Conservation (phyloP, 257 asterid genomes). For the Solanum pennellii region DNA sequence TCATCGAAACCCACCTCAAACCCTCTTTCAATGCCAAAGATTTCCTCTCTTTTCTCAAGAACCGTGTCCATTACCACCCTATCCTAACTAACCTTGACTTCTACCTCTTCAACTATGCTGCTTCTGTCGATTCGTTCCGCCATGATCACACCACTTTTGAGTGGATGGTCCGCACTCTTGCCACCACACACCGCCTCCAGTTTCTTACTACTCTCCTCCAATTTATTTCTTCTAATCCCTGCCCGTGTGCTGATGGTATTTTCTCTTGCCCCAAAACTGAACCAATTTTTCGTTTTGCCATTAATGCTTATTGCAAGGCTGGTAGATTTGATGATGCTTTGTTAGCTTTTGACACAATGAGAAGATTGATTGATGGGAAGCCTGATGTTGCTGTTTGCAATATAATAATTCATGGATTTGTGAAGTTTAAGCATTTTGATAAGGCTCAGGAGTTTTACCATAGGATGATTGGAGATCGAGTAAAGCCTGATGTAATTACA, state of each 20-base stretch:
- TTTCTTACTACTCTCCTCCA: slow-evolving; percentile 51
- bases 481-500: slow-evolving; percentile 62
- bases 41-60: slow-evolving; percentile 52
- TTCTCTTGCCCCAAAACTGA: slow-evolving; percentile 73
- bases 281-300: slow-evolving; percentile 54
- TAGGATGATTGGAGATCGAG: slow-evolving; percentile 56
- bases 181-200: slow-evolving; percentile 61
- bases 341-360: slow-evolving; percentile 59
- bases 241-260: slow-evolving; percentile 92
- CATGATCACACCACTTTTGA: slow-evolving; percentile 84
- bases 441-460: slow-evolving; percentile 45
- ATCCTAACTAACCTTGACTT: slow-evolving; percentile 70
- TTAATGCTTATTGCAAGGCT: slow-evolving; percentile 49
- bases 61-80: slow-evolving; percentile 37
- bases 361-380: slow-evolving; percentile 65
- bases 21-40: slow-evolving; percentile 45
- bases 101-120: slow-evolving; percentile 74
- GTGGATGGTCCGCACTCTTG: slow-evolving; percentile 72
- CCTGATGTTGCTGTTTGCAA: slow-evolving; percentile 54
- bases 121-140: slow-evolving; percentile 81
- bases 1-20: slow-evolving; percentile 42
- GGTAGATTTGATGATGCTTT: slow-evolving; percentile 54
- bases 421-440: slow-evolving; percentile 41
- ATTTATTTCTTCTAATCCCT: slow-evolving; percentile 73
- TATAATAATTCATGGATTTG: slow-evolving; percentile 62